Evolutionary conservation across 352 stramenopile genomes (phyloP), one percentile per base, ranked within the genome.

Genomic region (Phytopythium cucurbitacearum): DNA sequence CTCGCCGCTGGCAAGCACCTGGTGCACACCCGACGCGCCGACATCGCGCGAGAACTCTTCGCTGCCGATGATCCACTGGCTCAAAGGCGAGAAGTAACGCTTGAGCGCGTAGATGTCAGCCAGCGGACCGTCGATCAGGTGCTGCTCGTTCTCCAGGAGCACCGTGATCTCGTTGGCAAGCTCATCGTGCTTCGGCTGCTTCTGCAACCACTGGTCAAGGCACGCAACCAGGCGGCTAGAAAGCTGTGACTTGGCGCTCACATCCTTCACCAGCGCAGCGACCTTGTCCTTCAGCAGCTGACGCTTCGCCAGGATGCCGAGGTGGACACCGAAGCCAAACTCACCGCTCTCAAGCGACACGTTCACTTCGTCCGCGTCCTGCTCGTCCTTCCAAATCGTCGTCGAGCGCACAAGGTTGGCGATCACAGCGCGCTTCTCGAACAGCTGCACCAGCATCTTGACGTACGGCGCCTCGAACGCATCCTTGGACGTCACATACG

Each of bases 61-160:
- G 48, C 80, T 90, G 45, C 80, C 80, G 11, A 90, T 60, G 60
- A 90, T 90, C 80, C 80, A 90, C 73, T 90, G 80, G 59, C 76
- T 88, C 50, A 88, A 51, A n/a, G 76, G 76, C 37, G 71, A 45
- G 45, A 90, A 88, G 62, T 76, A 87, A 9, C 66, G 64, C 52
- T 85, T 83, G 35, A 83, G 54, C 11, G 54, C 60, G 50, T 74
- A 78, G 16, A 90, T 76, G 47, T 86, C 71, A 0, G 45, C 54
- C 13, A 88, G 39, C 1, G 75, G 44, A n/a, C 60, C 62, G n/a
- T 67, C 56, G 1, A 67, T 57, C 40, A 67, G 60, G 60, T 66
- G 64, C 56, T 76, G 68, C 56, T 90, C 80, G 40, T 66, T 85
- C 35, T 85, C 76, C 3, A 90, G 74, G 28, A 90, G 48, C 40